phyloP scores from a whole-genome alignment of 805 yeast species.

The Starmerella powellii region DNA sequence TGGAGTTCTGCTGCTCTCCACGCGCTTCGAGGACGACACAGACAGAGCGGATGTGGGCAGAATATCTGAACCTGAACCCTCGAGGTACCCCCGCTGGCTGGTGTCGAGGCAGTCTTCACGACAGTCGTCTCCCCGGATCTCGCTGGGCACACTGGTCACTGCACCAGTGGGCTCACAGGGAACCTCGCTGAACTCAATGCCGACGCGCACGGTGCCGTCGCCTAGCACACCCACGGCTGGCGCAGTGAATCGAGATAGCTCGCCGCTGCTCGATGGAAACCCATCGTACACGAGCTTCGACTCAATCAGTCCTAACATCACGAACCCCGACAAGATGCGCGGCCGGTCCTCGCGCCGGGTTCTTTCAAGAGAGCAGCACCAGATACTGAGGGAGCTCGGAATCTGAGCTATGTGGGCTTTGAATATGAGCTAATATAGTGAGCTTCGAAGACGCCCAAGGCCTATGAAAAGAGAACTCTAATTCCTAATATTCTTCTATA shows the following conservation, averaged over 20 bases:
- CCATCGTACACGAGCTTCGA: conserved; percentile 26
- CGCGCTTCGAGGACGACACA: conserved; percentile 30
- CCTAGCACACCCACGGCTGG: too few relatives aligned
- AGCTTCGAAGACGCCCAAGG: too few relatives aligned
- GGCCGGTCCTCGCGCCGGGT: conserved; percentile 28
- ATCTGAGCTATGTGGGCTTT: too few relatives aligned
- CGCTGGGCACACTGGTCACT: neutral
- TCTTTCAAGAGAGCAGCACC: conserved; percentile 43
- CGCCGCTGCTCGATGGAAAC: neutral
- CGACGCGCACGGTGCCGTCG: too few relatives aligned
- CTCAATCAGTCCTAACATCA: conserved; percentile 20
- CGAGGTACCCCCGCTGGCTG: neutral
- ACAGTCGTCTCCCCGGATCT: too few relatives aligned
- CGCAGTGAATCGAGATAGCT: neutral
- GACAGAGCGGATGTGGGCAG: neutral
- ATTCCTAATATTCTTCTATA: too few relatives aligned
- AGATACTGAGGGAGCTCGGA: conserved; percentile 38
- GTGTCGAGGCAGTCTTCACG: too few relatives aligned
- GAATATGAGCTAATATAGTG: too few relatives aligned
- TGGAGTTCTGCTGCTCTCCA: conserved; percentile 59
- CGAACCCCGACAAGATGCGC: conserved; percentile 20
- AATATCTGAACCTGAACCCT: neutral
- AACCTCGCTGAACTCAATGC: too few relatives aligned
- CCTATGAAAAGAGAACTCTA: too few relatives aligned
- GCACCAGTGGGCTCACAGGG: too few relatives aligned